phyloP scores from a whole-genome alignment of 148 eudicot genomes.

The Dysphania ambrosioides region DNA sequence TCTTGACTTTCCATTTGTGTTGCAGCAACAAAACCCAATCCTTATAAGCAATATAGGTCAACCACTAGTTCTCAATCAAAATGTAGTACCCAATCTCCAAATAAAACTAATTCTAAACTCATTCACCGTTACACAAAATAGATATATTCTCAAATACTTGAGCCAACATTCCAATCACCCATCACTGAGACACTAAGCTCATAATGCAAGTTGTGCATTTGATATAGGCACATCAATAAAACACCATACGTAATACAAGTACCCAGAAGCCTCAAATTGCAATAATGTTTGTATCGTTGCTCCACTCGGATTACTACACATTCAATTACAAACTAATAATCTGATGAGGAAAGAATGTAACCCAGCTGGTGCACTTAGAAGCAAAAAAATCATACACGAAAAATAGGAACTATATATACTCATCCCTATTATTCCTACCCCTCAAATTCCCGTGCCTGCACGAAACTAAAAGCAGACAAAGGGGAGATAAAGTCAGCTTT shows the following conservation, averaged over 20 bases:
- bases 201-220: neutral
- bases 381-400: neutral
- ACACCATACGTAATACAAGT: neutral
- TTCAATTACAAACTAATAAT: neutral
- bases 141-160: neutral
- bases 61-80: neutral
- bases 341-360: neutral
- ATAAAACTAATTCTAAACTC: neutral
- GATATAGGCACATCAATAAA: neutral
- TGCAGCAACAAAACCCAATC: neutral
- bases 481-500: no score
- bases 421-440: neutral
- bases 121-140: neutral
- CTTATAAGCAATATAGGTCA: neutral
- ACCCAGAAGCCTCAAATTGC: neutral
- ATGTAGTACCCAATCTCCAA: neutral
- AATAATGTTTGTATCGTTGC: neutral
- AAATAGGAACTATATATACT: neutral
- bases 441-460: no score
- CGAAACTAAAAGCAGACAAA: no score
- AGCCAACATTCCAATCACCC: neutral
- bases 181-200: neutral
- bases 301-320: neutral
- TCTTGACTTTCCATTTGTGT: neutral
- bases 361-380: neutral